Conservation (phyloP, 2,329 filamentous ascomycete species). For the Ophiocordyceps robertsii region DNA sequence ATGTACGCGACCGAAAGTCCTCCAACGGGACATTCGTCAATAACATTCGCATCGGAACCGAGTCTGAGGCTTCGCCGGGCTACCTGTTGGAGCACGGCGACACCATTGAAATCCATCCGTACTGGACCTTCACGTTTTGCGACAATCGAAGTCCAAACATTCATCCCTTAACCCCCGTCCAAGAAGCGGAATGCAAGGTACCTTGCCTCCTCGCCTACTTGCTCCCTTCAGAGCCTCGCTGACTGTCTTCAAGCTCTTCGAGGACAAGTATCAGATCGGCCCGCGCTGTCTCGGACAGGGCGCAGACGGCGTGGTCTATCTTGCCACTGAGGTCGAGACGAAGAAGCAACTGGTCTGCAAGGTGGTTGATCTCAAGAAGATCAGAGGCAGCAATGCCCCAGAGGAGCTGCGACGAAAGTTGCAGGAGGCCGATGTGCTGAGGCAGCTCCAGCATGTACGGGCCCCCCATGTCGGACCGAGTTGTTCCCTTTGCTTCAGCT, state of each 20-base stretch:
- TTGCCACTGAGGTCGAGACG: slow-evolving; percentile 31
- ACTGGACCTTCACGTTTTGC: slow-evolving; percentile 22
- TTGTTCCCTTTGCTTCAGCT: background rate
- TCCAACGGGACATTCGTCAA: slow-evolving; percentile 41
- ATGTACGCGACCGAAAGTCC: slow-evolving; percentile 42
- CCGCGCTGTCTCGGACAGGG: slow-evolving; percentile 23
- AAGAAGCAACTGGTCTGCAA: slow-evolving; percentile 57
- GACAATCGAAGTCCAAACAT: slow-evolving; percentile 13
- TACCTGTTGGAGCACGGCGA: slow-evolving; percentile 38
- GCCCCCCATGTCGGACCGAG: background rate
- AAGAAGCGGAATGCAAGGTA: slow-evolving; percentile 20
- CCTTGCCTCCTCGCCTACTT: background rate
- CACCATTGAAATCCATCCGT: slow-evolving; percentile 25
- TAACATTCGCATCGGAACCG: slow-evolving; percentile 26
- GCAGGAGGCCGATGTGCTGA: slow-evolving; percentile 38
- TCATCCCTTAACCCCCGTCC: slow-evolving; percentile 14
- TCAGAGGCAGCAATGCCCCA: slow-evolving; percentile 12
- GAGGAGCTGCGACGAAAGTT: slow-evolving; percentile 22
- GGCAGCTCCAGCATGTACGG: slow-evolving; percentile 39
- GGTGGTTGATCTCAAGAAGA: slow-evolving; percentile 35
- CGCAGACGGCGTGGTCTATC: slow-evolving; percentile 21
- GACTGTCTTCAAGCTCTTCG: slow-evolving; percentile 12
- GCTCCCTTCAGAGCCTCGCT: too few species aligned
- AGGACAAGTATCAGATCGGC: slow-evolving; percentile 18
- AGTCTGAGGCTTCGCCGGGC: slow-evolving; percentile 22